phyloP scores from a whole-genome alignment of 345 rosid species.

The Jatropha curcas region DNA sequence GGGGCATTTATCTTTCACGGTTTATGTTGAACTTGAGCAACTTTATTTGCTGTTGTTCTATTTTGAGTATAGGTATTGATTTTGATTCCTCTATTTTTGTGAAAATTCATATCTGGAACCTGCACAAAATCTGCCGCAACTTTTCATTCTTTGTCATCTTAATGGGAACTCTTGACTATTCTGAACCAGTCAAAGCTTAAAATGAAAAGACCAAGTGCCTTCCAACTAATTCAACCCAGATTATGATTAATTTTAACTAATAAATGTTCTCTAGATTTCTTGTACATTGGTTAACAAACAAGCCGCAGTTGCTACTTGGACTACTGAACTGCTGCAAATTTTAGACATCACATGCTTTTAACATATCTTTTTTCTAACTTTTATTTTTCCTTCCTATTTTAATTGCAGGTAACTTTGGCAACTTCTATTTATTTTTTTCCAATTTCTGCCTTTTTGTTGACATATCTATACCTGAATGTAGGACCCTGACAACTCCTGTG shows the following conservation, averaged over 20 bases:
- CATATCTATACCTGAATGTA: neutral
- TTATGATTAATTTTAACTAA: constrained; percentile 4
- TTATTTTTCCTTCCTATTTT: neutral
- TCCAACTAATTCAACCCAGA: neutral
- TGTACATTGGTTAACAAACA: neutral
- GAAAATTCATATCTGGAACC: neutral
- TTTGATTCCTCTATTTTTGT: neutral
- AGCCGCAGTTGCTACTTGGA: neutral
- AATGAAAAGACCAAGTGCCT: neutral
- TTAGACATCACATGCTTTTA: neutral
- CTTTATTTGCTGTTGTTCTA: neutral
- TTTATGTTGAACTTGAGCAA: too few relatives aligned
- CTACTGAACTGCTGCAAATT: neutral
- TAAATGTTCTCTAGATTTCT: neutral
- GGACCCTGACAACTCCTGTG: constrained; percentile 36
- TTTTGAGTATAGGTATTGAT: neutral
- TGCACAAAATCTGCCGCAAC: neutral
- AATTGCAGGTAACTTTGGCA: neutral
- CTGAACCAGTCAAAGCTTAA: neutral
- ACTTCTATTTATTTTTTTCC: neutral
- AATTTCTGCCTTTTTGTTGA: neutral
- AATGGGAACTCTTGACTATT: too few relatives aligned
- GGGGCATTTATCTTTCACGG: too few relatives aligned
- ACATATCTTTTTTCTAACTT: neutral
- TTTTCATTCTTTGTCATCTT: too few relatives aligned